Evolutionary conservation across 2,329 filamentous ascomycete species (phyloP).

Genomic region (Cordyceps fumosorosea): DNA sequence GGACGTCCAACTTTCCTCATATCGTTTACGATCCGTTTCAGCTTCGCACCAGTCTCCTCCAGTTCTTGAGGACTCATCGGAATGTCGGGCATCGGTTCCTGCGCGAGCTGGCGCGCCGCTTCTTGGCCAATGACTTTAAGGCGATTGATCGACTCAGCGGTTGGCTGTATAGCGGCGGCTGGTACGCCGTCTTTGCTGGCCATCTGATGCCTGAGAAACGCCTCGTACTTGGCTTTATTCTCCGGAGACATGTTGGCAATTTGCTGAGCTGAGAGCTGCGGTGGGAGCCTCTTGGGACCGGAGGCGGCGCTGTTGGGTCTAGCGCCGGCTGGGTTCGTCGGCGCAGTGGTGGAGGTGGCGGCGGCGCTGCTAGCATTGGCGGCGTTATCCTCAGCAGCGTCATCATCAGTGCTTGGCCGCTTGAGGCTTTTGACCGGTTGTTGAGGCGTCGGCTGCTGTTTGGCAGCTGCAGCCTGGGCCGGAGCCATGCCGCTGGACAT

Average conservation of each 20-base stretch:
- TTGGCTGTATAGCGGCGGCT: conserved; percentile 7
- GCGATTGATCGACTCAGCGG: conserved; percentile 22
- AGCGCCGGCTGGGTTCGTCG: conserved; percentile 12
- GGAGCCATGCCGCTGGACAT: conserved; percentile 14
- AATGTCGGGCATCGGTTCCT: conserved; percentile 39
- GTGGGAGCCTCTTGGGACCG: conserved; percentile 19
- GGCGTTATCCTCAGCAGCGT: conserved; percentile 37
- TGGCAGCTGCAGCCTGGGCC: conserved; percentile 23
- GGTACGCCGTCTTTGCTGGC: conserved; percentile 15
- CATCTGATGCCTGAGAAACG: conserved; percentile 26
- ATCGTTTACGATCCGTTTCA: conserved; percentile 34
- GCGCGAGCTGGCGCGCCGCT: conserved; percentile 31
- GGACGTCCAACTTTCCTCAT: conserved; percentile 39
- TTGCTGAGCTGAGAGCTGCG: conserved; percentile 24
- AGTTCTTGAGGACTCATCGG: conserved; percentile 39
- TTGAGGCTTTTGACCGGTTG: conserved; percentile 41
- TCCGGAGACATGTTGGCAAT: conserved; percentile 38
- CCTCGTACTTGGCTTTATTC: conserved; percentile 39
- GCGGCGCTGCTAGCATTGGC: conserved; percentile 21
- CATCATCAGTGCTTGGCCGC: conserved; percentile 43
- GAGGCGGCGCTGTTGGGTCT: conserved; percentile 16
- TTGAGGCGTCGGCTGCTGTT: conserved; percentile 3
- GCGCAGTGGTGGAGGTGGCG: neutral
- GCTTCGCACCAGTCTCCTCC: conserved; percentile 37
- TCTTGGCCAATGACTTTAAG: conserved; percentile 33